phyloP scores from a whole-genome alignment of 108 stramenopile species.

The Nannochloropsis granulata region DNA sequence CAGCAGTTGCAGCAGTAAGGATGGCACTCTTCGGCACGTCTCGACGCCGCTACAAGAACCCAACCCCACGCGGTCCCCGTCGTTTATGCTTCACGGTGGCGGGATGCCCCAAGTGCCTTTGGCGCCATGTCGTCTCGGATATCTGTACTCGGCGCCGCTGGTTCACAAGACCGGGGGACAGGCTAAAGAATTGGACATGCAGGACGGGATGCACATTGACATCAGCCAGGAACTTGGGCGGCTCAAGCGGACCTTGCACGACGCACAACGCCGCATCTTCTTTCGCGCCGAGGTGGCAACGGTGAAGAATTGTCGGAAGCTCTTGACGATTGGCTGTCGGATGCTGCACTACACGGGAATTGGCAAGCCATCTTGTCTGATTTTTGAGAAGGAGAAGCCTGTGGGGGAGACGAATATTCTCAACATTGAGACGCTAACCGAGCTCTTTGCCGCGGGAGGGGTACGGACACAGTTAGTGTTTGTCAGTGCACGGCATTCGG shows the following conservation, averaged over 20 bases:
- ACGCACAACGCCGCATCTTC: background rate
- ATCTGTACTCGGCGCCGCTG: background rate
- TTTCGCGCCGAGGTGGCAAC: constrained; percentile 17
- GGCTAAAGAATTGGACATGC: background rate
- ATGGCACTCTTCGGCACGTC: background rate
- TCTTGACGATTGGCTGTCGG: constrained; percentile 15
- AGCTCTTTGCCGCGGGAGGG: constrained; percentile 16
- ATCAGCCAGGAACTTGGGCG: background rate
- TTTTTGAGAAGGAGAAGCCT: constrained; percentile 14
- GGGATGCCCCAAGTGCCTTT: background rate
- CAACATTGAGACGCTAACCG: constrained; percentile 4
- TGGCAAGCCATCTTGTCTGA: constrained; percentile 1
- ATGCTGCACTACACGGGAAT: constrained; percentile 35
- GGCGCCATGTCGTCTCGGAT: background rate
- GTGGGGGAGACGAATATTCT: background rate
- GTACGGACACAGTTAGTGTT: constrained; percentile 57
- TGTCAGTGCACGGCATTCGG: constrained; percentile 77
- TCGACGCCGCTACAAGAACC: background rate
- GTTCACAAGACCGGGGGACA: background rate
- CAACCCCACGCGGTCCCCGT: background rate
- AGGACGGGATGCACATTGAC: background rate
- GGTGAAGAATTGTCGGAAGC: background rate
- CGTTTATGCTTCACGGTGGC: background rate
- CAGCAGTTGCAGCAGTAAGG: no score
- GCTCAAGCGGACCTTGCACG: background rate